phyloP scores from a whole-genome alignment of 1,284 basidiomycete species.

The Tilletia horrida region DNA sequence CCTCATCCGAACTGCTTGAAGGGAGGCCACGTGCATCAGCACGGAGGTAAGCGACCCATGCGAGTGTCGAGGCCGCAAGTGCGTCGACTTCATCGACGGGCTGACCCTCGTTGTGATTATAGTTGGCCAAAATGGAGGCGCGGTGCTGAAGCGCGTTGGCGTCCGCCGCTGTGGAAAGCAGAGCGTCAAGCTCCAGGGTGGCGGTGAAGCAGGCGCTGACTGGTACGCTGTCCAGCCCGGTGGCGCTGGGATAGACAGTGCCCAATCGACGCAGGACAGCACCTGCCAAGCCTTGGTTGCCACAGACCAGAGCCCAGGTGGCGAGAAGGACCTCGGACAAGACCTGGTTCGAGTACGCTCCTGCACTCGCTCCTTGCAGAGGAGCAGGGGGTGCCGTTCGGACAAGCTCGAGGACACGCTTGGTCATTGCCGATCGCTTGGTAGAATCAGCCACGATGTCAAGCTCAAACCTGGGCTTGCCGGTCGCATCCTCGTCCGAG shows the following conservation, averaged over 20 bases:
- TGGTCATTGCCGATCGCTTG: conserved; percentile 28
- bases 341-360: conserved; percentile 24
- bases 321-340: conserved; percentile 40
- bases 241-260: conserved; percentile 20
- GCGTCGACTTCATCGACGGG: conserved; percentile 31
- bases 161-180: neutral
- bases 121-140: neutral
- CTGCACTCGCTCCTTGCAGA: neutral
- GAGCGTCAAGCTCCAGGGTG: conserved; percentile 11
- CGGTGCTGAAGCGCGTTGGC: conserved; percentile 11
- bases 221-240: conserved; percentile 16
- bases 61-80: conserved; percentile 32
- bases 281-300: conserved; percentile 32
- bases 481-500: neutral
- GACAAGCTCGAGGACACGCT: conserved; percentile 32
- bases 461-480: conserved; percentile 27
- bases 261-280: conserved; percentile 26
- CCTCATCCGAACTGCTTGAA: neutral
- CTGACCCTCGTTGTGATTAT: neutral
- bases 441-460: conserved; percentile 29
- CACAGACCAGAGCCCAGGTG: conserved; percentile 38
- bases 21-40: neutral
- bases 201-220: conserved; percentile 2
- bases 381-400: conserved; percentile 31
- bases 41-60: conserved; percentile 42